Evolutionary conservation across 331 rosid genomes (phyloP).

Genomic region (Acacia concinna): DNA sequence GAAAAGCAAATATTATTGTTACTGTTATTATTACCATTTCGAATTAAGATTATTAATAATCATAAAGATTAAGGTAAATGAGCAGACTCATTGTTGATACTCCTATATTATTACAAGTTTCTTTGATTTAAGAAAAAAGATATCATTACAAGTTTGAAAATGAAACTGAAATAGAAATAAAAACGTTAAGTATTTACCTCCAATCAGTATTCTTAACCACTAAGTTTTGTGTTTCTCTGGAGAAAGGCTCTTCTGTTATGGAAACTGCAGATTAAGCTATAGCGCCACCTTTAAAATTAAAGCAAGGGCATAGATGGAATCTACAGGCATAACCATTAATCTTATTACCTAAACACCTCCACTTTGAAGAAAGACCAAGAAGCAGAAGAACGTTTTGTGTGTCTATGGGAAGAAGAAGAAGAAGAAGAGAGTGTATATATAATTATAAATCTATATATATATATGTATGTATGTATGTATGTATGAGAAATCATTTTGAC

Average conservation of each 20-base stretch:
- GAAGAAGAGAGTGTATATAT: not conserved
- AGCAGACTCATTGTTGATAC: not conserved
- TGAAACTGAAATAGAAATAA: not conserved
- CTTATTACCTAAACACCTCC: constrained; percentile 26
- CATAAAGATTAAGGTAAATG: not conserved
- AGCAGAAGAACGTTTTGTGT: not conserved
- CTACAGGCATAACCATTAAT: not conserved
- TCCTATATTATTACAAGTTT: not conserved
- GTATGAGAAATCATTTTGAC: constrained; percentile 26
- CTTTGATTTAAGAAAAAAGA: too few species aligned
- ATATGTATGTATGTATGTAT: not conserved
- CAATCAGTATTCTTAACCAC: not conserved
- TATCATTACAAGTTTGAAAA: not conserved
- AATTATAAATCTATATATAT: too few species aligned
- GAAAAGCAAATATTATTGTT: not conserved
- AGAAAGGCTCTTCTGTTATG: not conserved
- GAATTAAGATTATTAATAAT: not conserved
- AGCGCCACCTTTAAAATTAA: not conserved
- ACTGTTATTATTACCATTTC: not conserved
- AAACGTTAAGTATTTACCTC: not conserved
- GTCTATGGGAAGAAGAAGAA: too few species aligned
- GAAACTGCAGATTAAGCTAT: not conserved
- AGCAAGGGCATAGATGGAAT: not conserved
- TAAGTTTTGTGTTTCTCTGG: not conserved
- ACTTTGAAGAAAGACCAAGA: not conserved